These are phyloP conservation scores for Hylodesmum podocarpum DNA, from an alignment of 306 rosid genomes.

Conservation along the genomic window DNA sequence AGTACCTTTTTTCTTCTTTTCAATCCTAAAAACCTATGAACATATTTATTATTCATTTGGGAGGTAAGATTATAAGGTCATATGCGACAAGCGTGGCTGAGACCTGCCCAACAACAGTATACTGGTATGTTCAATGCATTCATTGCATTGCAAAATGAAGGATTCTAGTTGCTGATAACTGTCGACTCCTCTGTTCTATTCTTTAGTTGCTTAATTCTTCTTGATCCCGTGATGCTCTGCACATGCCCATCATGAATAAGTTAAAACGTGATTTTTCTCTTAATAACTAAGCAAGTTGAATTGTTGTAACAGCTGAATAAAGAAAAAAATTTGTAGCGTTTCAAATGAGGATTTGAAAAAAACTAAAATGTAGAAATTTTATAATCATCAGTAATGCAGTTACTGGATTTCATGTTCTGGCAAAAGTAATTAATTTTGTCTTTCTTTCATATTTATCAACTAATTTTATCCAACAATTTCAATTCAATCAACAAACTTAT, in stretches of 20 bases:
- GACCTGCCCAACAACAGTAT: background rate
- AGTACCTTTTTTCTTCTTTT: background rate
- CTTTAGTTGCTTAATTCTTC: constrained; percentile 31
- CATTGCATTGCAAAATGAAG: background rate
- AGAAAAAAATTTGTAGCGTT: too few relatives aligned
- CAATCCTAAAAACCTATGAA: background rate
- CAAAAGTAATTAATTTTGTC: too few relatives aligned
- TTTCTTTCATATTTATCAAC: too few relatives aligned
- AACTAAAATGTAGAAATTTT: too few relatives aligned
- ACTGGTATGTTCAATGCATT: background rate
- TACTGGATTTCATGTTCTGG: too few relatives aligned
- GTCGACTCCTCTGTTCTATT: background rate
- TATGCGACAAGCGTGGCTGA: background rate
- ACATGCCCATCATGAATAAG: constrained; percentile 1
- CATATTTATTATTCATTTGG: background rate
- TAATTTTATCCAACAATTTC: too few relatives aligned
- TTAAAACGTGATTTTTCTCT: background rate
- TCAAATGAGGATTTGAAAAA: too few relatives aligned
- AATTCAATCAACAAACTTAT: too few relatives aligned
- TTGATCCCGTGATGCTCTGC: constrained; percentile 25
- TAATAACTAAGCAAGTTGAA: background rate
- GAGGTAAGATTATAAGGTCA: background rate
- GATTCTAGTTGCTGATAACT: background rate
- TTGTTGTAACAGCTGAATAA: background rate
- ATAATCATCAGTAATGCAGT: too few relatives aligned